A percentile compares a stretch with the other conserved stretches of the same genome.
Evolutionary conservation across 768 basidiomycete species (phyloP).

Genomic region (Podaxis sp.): DNA sequence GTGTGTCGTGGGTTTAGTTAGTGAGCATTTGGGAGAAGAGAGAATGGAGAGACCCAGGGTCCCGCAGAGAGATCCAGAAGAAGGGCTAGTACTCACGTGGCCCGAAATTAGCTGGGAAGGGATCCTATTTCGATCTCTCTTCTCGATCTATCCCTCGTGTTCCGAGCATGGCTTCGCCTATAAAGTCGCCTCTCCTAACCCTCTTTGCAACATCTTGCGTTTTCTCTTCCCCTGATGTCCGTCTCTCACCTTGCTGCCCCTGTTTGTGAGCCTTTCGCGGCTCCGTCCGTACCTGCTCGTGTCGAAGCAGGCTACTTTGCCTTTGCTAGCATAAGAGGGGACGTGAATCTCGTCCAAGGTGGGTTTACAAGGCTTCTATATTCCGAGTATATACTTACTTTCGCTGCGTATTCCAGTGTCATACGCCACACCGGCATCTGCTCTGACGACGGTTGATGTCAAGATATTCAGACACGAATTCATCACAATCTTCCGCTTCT

Average conservation of each 20-base stretch:
- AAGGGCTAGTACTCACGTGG: constrained; percentile 8
- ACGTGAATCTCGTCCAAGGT: constrained; percentile 66
- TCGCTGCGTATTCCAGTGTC: constrained; percentile 30
- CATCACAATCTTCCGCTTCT: constrained; percentile 61
- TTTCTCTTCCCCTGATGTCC: constrained; percentile 11
- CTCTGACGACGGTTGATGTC: constrained; percentile 47
- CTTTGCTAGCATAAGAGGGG: constrained; percentile 55
- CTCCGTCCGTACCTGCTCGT: constrained; percentile 29
- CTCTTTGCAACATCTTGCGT: constrained; percentile 1
- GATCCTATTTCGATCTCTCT: constrained; percentile 7
- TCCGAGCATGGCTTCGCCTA: constrained; percentile 37
- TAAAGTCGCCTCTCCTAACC: constrained; percentile 45
- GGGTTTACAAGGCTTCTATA: constrained; percentile 31
- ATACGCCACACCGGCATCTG: constrained; percentile 38
- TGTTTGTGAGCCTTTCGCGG: neutral
- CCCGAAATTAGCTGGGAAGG: neutral
- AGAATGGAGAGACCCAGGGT: neutral
- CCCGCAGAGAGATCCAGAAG: constrained; percentile 6
- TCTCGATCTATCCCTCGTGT: constrained; percentile 33
- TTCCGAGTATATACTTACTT: constrained; percentile 7
- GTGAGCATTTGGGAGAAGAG: neutral
- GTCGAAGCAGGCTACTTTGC: constrained; percentile 45
- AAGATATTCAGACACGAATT: constrained; percentile 63
- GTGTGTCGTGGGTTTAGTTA: neutral
- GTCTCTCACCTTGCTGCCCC: constrained; percentile 9